Evolutionary conservation across 2,329 filamentous ascomycete species (phyloP).

Genomic region (Pezizomycotina sp.): DNA sequence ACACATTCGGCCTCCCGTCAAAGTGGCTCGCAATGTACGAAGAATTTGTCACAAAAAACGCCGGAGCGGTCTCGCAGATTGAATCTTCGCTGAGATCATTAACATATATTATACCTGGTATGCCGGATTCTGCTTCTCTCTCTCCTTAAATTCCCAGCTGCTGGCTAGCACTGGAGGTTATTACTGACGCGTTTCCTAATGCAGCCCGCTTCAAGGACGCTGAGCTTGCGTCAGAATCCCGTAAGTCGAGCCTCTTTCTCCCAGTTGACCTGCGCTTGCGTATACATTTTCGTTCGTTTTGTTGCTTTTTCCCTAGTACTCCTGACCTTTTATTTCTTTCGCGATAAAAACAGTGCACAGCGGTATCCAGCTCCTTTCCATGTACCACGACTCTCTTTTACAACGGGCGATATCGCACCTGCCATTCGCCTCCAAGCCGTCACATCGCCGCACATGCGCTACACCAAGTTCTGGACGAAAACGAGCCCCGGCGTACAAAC

Average conservation of each 20-base stretch:
- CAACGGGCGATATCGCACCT: conserved; percentile 45
- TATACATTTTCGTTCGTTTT: conserved; percentile 17
- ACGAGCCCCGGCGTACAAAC: conserved; percentile 57
- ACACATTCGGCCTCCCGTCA: conserved; percentile 42
- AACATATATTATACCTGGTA: conserved; percentile 87
- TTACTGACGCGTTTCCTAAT: conserved; percentile 5
- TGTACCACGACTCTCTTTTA: conserved; percentile 84
- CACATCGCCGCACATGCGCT: conserved; percentile 41
- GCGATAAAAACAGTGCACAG: conserved; percentile 47
- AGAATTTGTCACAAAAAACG: conserved; percentile 88
- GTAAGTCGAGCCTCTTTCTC: conserved; percentile 31
- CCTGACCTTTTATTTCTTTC: conserved; percentile 1
- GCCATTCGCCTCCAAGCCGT: conserved; percentile 28
- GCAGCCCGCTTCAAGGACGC: conserved; percentile 75
- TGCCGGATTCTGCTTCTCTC: conserved; percentile 20
- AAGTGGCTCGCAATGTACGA: conserved; percentile 57
- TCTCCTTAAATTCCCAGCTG: neutral
- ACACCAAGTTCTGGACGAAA: conserved; percentile 50
- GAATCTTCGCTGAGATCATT: conserved; percentile 82
- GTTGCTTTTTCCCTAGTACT: conserved; percentile 22
- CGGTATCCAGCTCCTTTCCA: conserved; percentile 69
- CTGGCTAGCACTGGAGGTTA: neutral
- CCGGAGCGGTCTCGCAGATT: conserved; percentile 82
- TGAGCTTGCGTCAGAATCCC: conserved; percentile 82
- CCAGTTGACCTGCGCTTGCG: conserved; percentile 18